Base-by-base conservation (phyloP, 768 basidiomycete species). In the Tricholomella constricta region DNA sequence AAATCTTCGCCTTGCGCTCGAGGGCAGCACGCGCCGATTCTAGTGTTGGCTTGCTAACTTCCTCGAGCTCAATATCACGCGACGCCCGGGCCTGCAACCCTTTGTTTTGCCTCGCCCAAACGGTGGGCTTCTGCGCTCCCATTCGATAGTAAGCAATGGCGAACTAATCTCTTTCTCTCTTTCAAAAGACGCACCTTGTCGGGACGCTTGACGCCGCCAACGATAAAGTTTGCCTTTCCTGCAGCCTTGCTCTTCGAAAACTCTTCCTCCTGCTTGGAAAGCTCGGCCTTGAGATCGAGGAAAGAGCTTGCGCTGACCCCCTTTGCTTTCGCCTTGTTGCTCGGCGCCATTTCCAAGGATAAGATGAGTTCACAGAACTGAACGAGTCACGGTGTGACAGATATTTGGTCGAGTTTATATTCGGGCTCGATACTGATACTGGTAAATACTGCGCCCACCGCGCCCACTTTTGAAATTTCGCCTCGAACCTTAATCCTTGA, bases 251-350 rank as follows among this genome's bases (percentile, higher is more conserved):
- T 76, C 62, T 78, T 82, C 4, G 77, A 54, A 53, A 86, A 79
- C 51, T 83, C 80, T 32, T 80, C 76, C 61, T 86, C 82, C 50
- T 79, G 78, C 63, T 83, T 87, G 15, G 82, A 68, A 27, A 90
- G 76, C 56, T 88, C 85, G 15, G 87, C 85, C 56, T 88, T 89
- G 37, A 94, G 82, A 62, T 92, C 89, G n/a, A 91, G 81, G 67
- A 92, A 89, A 0, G 91, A 90, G 52, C 78, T 80, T 4, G 86
- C 78, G 55, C 83, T 88, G 62, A 90, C 78, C 7, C 88, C 88
- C 32, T 84, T 81, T 14, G 83, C 84, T 63, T 81, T 87, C 0
- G 83, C 77, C 66, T 86, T 88, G 66, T 74, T 78, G 4, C 74
- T 69, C 31, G 43, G 42, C n/a, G 54, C 51, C 52, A 57, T 56